phyloP scores from a whole-genome alignment of 192 early-diverging fungal genomes.

The Backusella liffmaniae region DNA sequence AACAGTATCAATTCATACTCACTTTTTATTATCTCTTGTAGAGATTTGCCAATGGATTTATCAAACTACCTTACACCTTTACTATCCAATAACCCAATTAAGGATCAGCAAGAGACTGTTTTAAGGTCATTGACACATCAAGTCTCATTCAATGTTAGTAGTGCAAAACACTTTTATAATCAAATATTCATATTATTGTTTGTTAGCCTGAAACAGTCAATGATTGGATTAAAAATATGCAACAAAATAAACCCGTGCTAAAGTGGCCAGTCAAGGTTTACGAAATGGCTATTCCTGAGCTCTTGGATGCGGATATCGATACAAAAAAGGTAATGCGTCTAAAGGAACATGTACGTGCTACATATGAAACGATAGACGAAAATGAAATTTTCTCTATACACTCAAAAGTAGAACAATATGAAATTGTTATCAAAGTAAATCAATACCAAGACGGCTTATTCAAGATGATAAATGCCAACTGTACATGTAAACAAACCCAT shows the following conservation, averaged over 20 bases:
- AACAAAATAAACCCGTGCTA: background rate
- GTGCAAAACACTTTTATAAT: background rate
- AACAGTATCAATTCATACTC: background rate
- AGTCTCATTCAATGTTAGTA: background rate
- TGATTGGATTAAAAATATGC: background rate
- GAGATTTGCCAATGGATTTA: background rate
- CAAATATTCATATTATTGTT: background rate
- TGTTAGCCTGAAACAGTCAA: background rate
- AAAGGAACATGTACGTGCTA: background rate
- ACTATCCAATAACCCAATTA: background rate
- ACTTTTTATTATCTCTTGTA: background rate
- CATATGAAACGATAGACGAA: background rate
- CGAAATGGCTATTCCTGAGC: background rate
- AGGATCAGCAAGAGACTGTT: background rate
- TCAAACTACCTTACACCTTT: background rate
- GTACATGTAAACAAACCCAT: background rate
- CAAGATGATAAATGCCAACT: background rate
- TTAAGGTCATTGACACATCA: background rate
- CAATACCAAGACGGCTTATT: background rate
- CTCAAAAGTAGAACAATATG: background rate
- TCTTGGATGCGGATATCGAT: background rate
- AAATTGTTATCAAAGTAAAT: background rate
- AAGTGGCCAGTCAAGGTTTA: background rate
- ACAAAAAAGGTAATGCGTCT: background rate
- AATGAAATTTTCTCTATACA: background rate